phyloP scores from a whole-genome alignment of 139 green algal species.

The Gonium pectorale region DNA sequence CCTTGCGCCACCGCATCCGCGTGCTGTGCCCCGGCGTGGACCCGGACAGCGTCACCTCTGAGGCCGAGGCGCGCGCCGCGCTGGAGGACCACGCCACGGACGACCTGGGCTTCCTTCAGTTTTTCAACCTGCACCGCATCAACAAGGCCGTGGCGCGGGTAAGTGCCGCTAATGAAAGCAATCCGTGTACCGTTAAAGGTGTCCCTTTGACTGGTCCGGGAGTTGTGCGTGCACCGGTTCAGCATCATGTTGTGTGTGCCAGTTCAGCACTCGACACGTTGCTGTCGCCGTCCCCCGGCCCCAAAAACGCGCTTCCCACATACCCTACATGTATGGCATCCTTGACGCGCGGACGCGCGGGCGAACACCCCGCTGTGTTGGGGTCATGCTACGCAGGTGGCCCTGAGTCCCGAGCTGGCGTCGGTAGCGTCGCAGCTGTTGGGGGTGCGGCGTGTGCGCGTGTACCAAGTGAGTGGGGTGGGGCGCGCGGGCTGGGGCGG shows the following conservation, averaged over 20 bases:
- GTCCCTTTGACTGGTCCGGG: too few species aligned
- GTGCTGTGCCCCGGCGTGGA: slow-evolving; percentile 54
- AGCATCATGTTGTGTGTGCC: too few species aligned
- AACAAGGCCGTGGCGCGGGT: background rate
- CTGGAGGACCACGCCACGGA: slow-evolving; percentile 42
- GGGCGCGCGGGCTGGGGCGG: too few species aligned
- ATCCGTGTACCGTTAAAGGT: too few species aligned
- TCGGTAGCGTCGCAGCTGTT: slow-evolving; percentile 64
- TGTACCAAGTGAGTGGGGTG: slow-evolving; percentile 67
- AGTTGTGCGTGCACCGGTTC: too few species aligned
- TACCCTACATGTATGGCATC: too few species aligned
- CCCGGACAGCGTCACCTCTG: background rate
- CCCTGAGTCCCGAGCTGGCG: slow-evolving; percentile 44
- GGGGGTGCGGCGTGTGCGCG: slow-evolving; percentile 44
- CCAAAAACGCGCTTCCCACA: too few species aligned
- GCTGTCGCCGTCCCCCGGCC: background rate
- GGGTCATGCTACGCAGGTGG: background rate
- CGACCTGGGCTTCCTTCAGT: slow-evolving; percentile 72
- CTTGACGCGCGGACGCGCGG: background rate
- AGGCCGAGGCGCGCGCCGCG: slow-evolving; percentile 20
- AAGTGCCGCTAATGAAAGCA: background rate
- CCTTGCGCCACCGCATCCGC: slow-evolving; percentile 47
- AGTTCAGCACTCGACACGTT: too few species aligned
- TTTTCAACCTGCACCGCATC: slow-evolving; percentile 72
- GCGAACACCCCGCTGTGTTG: background rate